Conservation (phyloP, 345 rosid genomes). For the Psidium guajava region DNA sequence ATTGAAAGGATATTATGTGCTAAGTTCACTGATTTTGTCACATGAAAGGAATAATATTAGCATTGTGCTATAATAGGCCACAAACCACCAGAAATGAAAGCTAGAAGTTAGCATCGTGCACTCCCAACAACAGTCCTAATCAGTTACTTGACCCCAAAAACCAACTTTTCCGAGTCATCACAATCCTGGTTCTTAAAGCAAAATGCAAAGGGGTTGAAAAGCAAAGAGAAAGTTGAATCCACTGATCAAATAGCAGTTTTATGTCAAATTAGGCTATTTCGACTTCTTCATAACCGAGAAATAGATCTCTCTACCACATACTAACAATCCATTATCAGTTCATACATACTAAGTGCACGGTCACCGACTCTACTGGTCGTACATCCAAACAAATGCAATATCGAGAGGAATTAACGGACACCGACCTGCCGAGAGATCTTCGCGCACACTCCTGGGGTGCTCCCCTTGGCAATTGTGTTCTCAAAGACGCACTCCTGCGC, state of each 20-base stretch:
- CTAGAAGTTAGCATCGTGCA: background rate
- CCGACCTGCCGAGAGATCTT: slow-evolving; percentile 90
- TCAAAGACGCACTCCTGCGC: slow-evolving; percentile 98
- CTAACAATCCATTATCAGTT: background rate
- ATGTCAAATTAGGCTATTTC: background rate
- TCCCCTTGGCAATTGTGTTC: slow-evolving; percentile 92
- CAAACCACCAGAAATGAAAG: background rate
- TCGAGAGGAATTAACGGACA: background rate
- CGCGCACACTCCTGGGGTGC: slow-evolving; percentile 90
- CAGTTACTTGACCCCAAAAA: background rate
- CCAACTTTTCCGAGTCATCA: background rate
- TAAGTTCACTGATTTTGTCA: background rate
- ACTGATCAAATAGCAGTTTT: background rate
- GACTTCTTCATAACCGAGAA: background rate
- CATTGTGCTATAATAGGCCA: background rate
- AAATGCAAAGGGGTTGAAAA: background rate
- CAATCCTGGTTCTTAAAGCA: background rate
- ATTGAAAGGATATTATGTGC: background rate
- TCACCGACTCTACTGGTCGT: background rate
- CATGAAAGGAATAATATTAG: background rate
- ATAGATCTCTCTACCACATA: background rate
- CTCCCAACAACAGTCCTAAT: background rate
- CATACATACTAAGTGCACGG: background rate
- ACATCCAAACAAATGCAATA: background rate
- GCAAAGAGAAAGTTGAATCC: background rate